These are phyloP conservation scores for Geranium incanum DNA, from an alignment of 441 rosid species.

Conservation along the genomic window DNA sequence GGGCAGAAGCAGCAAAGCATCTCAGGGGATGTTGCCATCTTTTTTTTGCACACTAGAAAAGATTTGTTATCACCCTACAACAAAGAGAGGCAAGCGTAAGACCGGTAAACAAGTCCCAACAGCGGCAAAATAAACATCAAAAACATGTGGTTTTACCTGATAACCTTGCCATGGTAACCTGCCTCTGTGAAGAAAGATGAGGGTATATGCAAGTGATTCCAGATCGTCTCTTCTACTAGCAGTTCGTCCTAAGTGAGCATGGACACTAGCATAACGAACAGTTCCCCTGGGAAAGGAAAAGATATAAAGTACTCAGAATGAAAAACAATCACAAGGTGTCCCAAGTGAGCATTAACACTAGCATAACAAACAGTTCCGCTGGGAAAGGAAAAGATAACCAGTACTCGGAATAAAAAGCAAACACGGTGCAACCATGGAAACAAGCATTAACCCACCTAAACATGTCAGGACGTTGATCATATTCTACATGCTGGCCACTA, in stretches of 20 bases:
- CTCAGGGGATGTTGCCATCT: constrained; percentile 94
- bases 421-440: not conserved
- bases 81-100: not conserved
- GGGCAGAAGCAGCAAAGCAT: constrained; percentile 96
- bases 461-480: constrained; percentile 99
- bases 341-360: constrained; percentile 95
- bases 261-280: constrained; percentile 95
- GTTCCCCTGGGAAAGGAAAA: constrained; percentile 25
- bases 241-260: constrained; percentile 95
- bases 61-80: constrained; percentile 90
- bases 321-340: constrained; percentile 21
- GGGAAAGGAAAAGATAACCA: not conserved
- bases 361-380: constrained; percentile 78
- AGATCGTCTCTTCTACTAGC: constrained; percentile 98
- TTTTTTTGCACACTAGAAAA: constrained; percentile 92
- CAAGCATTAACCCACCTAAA: constrained; percentile 52
- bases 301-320: not conserved
- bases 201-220: constrained; percentile 92
- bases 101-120: constrained; percentile 11
- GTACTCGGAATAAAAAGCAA: not conserved
- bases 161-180: constrained; percentile 99
- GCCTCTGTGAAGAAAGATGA: constrained; percentile 81
- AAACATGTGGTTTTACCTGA: constrained; percentile 45
- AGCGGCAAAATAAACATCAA: constrained; percentile 6
- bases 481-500: constrained; percentile 77